Conservation (phyloP, 2,329 filamentous ascomycete genomes). For the Volutella citrinella region DNA sequence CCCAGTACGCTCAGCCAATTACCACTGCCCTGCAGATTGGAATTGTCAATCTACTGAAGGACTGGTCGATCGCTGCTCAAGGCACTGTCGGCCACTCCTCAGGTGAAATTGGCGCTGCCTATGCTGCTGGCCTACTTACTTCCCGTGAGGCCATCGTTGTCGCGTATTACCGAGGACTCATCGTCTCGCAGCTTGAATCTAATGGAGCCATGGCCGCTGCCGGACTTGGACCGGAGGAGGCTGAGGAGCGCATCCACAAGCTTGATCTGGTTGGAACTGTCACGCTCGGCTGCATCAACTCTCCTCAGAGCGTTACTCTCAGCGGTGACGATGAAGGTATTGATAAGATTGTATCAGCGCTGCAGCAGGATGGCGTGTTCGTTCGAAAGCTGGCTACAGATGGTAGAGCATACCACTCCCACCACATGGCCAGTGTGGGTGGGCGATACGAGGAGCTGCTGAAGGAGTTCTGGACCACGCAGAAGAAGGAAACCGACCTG, state of each 20-base stretch:
- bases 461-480: not conserved
- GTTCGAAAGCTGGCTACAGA: constrained; percentile 39
- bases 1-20: constrained; percentile 36
- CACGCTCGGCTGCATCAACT: constrained; percentile 44
- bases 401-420: constrained; percentile 49
- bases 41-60: constrained; percentile 37
- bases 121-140: constrained; percentile 39
- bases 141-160: constrained; percentile 41
- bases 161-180: constrained; percentile 44
- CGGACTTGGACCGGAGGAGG: constrained; percentile 6
- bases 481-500: not conserved
- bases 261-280: constrained; percentile 6
- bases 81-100: constrained; percentile 42
- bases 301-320: constrained; percentile 45
- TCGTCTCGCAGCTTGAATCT: constrained; percentile 35
- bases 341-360: constrained; percentile 29
- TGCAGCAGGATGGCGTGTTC: constrained; percentile 41
- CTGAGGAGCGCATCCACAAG: not conserved
- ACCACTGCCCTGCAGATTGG: constrained; percentile 42
- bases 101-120: constrained; percentile 49
- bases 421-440: constrained; percentile 26
- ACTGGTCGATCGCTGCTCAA: constrained; percentile 35
- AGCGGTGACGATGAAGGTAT: constrained; percentile 43
- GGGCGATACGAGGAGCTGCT: not conserved
- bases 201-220: constrained; percentile 24